A percentile compares a stretch with the other conserved stretches of the same genome.
Evolutionary conservation across 495 filamentous ascomycete species (phyloP).

Genomic region (Penicillium steckii): DNA sequence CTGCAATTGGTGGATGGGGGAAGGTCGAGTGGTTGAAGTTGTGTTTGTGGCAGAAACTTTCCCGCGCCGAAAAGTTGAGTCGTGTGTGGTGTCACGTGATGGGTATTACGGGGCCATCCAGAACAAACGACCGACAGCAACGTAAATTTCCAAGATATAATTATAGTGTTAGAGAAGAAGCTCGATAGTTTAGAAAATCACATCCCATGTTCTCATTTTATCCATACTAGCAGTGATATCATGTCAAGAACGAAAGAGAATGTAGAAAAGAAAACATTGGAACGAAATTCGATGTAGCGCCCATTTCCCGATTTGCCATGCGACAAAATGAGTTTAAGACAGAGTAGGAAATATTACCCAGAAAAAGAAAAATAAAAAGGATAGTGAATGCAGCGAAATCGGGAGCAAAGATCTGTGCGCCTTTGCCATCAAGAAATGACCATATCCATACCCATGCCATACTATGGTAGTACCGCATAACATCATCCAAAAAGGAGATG

Average conservation of each 20-base stretch:
- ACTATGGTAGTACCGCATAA: background rate
- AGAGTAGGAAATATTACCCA: too few relatives aligned
- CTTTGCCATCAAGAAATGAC: background rate
- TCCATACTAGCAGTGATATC: background rate
- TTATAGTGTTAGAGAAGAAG: too few relatives aligned
- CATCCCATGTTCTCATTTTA: background rate
- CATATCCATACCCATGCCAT: background rate
- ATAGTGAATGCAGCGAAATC: background rate
- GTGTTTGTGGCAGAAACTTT: conserved; percentile 40
- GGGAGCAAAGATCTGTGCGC: background rate
- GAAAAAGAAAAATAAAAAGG: too few relatives aligned
- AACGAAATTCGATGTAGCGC: background rate
- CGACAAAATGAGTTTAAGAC: background rate
- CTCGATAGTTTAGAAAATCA: too few relatives aligned
- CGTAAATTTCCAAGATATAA: too few relatives aligned
- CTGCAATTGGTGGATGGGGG: conserved; percentile 23
- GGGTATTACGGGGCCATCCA: too few relatives aligned
- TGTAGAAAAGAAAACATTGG: background rate
- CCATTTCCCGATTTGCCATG: background rate
- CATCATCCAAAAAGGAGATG: background rate
- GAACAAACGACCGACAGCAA: background rate
- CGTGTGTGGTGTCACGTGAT: conserved; percentile 30
- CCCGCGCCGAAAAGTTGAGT: conserved; percentile 15
- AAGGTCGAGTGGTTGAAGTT: conserved; percentile 11
- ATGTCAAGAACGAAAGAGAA: background rate